Evolutionary conservation across 257 asterid genomes (phyloP).

Genomic region (Solanum tarijense): DNA sequence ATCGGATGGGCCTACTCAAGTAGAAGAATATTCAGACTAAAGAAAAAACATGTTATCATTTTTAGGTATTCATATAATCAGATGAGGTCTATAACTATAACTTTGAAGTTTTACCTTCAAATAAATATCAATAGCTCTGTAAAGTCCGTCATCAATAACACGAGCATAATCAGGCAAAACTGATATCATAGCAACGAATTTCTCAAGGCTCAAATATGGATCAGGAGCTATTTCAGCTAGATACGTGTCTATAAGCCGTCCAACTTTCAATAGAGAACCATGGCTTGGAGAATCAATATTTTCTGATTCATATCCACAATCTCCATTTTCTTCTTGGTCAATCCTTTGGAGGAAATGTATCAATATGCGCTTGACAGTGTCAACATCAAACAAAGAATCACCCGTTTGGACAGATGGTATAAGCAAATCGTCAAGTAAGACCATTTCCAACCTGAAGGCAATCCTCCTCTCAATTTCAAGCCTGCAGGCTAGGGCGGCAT

Average conservation of each 20-base stretch:
- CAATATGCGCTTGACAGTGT: slow-evolving; percentile 41
- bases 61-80: not conserved
- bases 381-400: slow-evolving; percentile 49
- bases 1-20: slow-evolving; percentile 37
- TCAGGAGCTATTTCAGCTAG: slow-evolving; percentile 67
- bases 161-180: slow-evolving; percentile 69
- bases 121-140: slow-evolving; percentile 59
- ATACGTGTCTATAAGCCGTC: slow-evolving; percentile 47
- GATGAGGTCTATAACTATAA: not conserved
- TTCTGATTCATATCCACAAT: slow-evolving; percentile 47
- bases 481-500: slow-evolving; percentile 35
- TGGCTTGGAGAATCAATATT: slow-evolving; percentile 43
- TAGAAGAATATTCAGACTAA: not conserved
- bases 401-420: slow-evolving; percentile 42
- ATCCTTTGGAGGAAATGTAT: slow-evolving; percentile 46
- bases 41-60: not conserved
- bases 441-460: slow-evolving; percentile 42
- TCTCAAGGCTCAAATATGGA: slow-evolving; percentile 46
- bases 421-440: slow-evolving; percentile 47
- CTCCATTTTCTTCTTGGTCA: slow-evolving; percentile 46
- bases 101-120: slow-evolving; percentile 34
- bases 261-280: slow-evolving; percentile 48
- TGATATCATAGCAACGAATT: slow-evolving; percentile 41
- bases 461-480: slow-evolving; percentile 50
- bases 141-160: slow-evolving; percentile 52